These are phyloP conservation scores for Gyromitra esculenta DNA, from an alignment of 2,329 filamentous ascomycete genomes.

Conservation along the genomic window DNA sequence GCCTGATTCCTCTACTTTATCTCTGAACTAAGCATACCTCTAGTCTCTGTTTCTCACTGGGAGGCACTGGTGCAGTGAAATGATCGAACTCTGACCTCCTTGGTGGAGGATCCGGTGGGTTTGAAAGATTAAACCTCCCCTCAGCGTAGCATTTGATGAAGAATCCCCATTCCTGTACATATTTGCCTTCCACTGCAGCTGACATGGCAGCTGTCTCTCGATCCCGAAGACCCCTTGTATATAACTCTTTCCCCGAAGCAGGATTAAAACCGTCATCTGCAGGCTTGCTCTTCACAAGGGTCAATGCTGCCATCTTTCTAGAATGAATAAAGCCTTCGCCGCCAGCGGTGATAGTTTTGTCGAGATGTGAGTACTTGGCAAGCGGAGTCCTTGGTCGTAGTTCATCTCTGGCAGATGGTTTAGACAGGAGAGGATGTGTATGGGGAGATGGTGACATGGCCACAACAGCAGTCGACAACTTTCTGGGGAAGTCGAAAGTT, in stretches of 20 bases:
- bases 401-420: conserved; percentile 70
- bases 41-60: conserved; percentile 57
- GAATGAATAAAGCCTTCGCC: conserved; percentile 63
- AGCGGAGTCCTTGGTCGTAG: conserved; percentile 58
- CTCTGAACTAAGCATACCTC: conserved; percentile 43
- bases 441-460: conserved; percentile 61
- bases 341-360: conserved; percentile 51
- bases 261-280: conserved; percentile 67
- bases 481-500: conserved; percentile 64
- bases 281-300: conserved; percentile 69
- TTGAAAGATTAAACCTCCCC: conserved; percentile 59
- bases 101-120: conserved; percentile 59
- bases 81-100: conserved; percentile 56
- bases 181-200: conserved; percentile 60
- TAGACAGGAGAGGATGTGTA: conserved; percentile 64
- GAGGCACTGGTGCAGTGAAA: conserved; percentile 58
- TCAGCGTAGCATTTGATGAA: conserved; percentile 57
- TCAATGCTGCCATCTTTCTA: conserved; percentile 66
- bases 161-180: conserved; percentile 56
- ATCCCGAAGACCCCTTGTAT: conserved; percentile 68
- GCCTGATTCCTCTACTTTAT: conserved; percentile 1
- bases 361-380: conserved; percentile 46
- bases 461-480: conserved; percentile 60
- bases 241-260: conserved; percentile 67
- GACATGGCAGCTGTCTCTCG: conserved; percentile 67